A percentile compares a stretch with the other conserved stretches of the same genome.
These are phyloP conservation scores for Clausena lansium DNA, from an alignment of 345 rosid species.

Conservation along the genomic window DNA sequence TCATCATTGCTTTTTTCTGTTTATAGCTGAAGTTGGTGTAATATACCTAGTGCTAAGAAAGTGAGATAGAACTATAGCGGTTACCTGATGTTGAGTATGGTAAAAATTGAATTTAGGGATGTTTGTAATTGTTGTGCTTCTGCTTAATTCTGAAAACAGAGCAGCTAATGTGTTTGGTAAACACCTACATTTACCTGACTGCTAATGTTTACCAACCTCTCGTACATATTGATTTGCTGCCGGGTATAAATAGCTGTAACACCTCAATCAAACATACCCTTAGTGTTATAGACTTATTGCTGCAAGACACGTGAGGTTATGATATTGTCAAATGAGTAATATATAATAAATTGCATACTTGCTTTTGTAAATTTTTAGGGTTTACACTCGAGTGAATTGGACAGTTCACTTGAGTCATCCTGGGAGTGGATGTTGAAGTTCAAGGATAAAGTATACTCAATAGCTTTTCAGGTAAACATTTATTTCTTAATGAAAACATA, in stretches of 20 bases:
- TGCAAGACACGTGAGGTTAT: background rate
- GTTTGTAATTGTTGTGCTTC: background rate
- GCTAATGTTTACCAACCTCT: background rate
- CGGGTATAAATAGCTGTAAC: background rate
- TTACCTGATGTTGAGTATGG: background rate
- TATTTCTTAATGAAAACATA: constrained; percentile 8
- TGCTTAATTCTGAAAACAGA: background rate
- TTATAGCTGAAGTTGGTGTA: background rate
- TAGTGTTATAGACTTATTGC: background rate
- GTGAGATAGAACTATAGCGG: background rate
- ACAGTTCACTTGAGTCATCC: constrained; percentile 60
- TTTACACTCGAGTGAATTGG: constrained; percentile 62
- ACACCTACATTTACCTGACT: background rate
- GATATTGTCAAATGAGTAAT: background rate
- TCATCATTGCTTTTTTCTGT: background rate
- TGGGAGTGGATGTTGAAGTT: constrained; percentile 83
- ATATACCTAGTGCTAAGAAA: background rate
- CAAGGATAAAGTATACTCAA: constrained; percentile 74
- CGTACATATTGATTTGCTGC: background rate
- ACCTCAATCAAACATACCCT: background rate
- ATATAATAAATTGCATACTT: constrained; percentile 8
- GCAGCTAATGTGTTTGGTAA: background rate
- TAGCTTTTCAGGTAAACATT: constrained; percentile 69
- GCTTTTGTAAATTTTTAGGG: constrained; percentile 49
- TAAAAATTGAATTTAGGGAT: background rate